Conservation (phyloP, 257 asterid species). For the Agastache rugosa region DNA sequence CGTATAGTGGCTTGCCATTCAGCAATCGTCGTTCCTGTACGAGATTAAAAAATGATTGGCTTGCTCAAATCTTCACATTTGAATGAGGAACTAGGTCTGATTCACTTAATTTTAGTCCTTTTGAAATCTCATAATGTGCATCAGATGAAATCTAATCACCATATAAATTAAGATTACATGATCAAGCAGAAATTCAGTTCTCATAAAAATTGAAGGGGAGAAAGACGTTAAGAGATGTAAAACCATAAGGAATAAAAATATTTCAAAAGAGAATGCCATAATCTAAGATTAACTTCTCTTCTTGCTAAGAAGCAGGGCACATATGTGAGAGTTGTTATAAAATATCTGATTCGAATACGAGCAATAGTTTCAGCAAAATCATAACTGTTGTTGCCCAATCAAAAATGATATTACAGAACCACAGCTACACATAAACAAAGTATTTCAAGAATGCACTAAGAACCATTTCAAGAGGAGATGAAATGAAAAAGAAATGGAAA, state of each 20-base stretch:
- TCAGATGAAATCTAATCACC: not conserved
- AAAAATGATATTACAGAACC: not conserved
- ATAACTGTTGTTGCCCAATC: not conserved
- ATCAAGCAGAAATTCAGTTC: not conserved
- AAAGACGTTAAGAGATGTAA: not conserved
- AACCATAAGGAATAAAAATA: not conserved
- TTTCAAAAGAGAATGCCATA: not conserved
- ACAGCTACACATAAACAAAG: not conserved
- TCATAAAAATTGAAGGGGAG: not conserved
- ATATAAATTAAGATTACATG: not conserved
- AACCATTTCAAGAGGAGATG: not conserved
- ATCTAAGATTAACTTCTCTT: not conserved
- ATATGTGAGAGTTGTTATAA: not conserved
- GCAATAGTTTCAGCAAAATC: not conserved
- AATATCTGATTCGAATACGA: not conserved
- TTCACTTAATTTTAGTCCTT: not conserved
- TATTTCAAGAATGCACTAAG: not conserved
- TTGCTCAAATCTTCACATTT: too few relatives aligned
- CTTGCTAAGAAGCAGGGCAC: not conserved
- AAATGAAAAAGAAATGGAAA: not conserved
- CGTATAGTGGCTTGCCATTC: conserved; percentile 74
- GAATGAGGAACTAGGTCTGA: too few relatives aligned
- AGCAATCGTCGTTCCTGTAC: conserved; percentile 62
- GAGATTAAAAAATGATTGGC: not conserved
- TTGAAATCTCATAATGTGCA: not conserved